Base-by-base conservation (phyloP, 2,329 filamentous ascomycete genomes). In the Incumbomyces lentus region DNA sequence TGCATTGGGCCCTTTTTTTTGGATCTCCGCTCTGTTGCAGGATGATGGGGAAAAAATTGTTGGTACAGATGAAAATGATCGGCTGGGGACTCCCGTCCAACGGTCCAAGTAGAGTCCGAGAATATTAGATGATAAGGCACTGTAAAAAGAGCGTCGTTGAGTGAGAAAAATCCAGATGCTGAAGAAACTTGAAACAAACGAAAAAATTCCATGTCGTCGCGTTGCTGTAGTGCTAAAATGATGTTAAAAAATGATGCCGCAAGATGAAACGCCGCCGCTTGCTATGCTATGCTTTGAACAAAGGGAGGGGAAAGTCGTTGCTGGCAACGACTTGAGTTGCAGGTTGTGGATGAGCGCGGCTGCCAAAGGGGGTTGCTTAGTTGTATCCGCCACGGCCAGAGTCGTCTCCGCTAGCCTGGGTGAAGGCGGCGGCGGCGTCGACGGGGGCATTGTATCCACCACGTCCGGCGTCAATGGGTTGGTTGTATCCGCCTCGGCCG, bases 381-480 rank as follows among this genome's bases (percentile, higher is more conserved):
- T 64, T 64, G 51, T 64, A 64, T 37, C 61, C 61, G 35, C 62
- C 61, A 31, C 62, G 53, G 18, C 62, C 63, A 39, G 54, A 31
- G 50, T 51, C 40, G 6, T n/a, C n/a, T n/a, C n/a, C n/a, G n/a
- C n/a, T n/a, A n/a, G n/a, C n/a, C n/a, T n/a, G n/a, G n/a, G n/a
- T n/a, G n/a, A n/a, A n/a, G n/a, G n/a, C n/a, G n/a, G n/a, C n/a
- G n/a, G n/a, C n/a, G 32, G 47, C 46, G 40, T 48, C 45, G 40
- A 40, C 32, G 37, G 58, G 55, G 49, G 51, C 50, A 52, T 62
- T 62, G 52, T 60, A 62, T 29, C 58, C 60, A 22, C 57, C 60
- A 22, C 50, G 50, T 45, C 54, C 51, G 22, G 46, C 49, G 46
- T 38, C 41, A 26, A 22, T 22, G 13, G 33, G 33, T 4, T 17